Percentiles rank a stretch among this genome's conserved stretches.
Conservation (phyloP, 1,139 yeast genomes). For the Yamadazyma buinensis region DNA sequence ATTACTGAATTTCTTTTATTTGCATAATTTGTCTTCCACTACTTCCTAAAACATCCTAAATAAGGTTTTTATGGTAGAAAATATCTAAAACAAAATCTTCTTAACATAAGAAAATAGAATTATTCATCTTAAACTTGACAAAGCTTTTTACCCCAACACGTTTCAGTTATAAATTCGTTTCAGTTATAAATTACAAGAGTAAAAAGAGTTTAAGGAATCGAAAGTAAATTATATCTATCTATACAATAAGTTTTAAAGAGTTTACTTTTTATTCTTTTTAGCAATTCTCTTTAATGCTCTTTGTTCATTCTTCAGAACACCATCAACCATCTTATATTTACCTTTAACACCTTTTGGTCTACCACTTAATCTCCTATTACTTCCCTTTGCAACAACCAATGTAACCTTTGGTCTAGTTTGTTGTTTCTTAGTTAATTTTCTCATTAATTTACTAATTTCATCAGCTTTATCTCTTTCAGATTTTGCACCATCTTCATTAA, state of each 20-base stretch:
- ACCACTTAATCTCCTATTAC: slow-evolving; percentile 82
- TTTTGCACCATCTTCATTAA: slow-evolving; percentile 82
- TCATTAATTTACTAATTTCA: slow-evolving; percentile 84
- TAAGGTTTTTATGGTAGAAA: too few species aligned
- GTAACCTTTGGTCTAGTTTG: slow-evolving; percentile 79
- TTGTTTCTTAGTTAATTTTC: slow-evolving; percentile 73
- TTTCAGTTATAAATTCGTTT: too few species aligned
- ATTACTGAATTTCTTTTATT: too few species aligned
- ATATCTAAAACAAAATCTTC: too few species aligned
- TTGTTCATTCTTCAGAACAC: slow-evolving; percentile 95
- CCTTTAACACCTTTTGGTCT: slow-evolving; percentile 98
- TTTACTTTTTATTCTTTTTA: slow-evolving; percentile 56
- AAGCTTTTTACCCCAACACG: too few species aligned
- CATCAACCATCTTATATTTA: slow-evolving; percentile 98
- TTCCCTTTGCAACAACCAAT: slow-evolving; percentile 85
- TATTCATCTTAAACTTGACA: too few species aligned
- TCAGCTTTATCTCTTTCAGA: slow-evolving; percentile 93
- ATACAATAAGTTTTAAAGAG: background rate
- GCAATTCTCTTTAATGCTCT: slow-evolving; percentile 88
- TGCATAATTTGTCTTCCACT: too few species aligned
- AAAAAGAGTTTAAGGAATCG: background rate
- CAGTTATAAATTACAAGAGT: too few species aligned
- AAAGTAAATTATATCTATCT: background rate
- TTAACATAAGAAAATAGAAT: too few species aligned
- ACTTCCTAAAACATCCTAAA: too few species aligned